Conservation (phyloP, 768 basidiomycete genomes). For the Holtermannia corniformis region DNA sequence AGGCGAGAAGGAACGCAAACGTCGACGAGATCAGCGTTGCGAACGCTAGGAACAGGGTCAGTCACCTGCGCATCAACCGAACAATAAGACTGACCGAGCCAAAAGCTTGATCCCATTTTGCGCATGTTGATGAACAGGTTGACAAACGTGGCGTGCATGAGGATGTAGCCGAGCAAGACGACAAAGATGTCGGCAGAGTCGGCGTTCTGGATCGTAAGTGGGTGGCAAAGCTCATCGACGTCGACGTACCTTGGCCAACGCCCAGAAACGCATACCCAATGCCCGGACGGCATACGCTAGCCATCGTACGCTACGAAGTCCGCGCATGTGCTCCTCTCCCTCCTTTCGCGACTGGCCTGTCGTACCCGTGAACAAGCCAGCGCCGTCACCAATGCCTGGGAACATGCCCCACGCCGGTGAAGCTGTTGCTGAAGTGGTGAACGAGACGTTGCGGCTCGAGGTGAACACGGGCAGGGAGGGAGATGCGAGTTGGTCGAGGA, state of each 20-base stretch:
- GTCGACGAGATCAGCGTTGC: constrained; percentile 72
- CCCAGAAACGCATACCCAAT: constrained; percentile 71
- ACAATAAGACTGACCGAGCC: constrained; percentile 46
- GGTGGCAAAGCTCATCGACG: constrained; percentile 5
- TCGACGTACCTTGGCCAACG: constrained; percentile 60
- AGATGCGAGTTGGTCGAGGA: constrained; percentile 48
- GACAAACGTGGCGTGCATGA: constrained; percentile 94
- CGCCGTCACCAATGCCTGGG: constrained; percentile 17
- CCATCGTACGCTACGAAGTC: constrained; percentile 78
- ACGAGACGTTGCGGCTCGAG: constrained; percentile 18
- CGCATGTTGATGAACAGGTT: constrained; percentile 81
- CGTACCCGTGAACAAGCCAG: constrained; percentile 29
- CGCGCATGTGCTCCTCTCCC: constrained; percentile 52
- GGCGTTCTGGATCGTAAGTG: constrained; percentile 55
- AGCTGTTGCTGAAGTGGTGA: constrained; percentile 16
- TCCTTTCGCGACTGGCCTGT: constrained; percentile 52
- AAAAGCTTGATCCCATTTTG: constrained; percentile 66
- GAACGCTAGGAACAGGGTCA: constrained; percentile 40
- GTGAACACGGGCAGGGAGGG: constrained; percentile 19
- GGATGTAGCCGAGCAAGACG: constrained; percentile 81
- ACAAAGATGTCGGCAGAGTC: constrained; percentile 92
- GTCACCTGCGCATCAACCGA: constrained; percentile 5
- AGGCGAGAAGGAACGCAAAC: constrained; percentile 72
- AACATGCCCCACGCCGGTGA: constrained; percentile 29
- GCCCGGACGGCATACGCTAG: constrained; percentile 74